phyloP scores from a whole-genome alignment of 441 rosid species.

The Gossypium aridum region DNA sequence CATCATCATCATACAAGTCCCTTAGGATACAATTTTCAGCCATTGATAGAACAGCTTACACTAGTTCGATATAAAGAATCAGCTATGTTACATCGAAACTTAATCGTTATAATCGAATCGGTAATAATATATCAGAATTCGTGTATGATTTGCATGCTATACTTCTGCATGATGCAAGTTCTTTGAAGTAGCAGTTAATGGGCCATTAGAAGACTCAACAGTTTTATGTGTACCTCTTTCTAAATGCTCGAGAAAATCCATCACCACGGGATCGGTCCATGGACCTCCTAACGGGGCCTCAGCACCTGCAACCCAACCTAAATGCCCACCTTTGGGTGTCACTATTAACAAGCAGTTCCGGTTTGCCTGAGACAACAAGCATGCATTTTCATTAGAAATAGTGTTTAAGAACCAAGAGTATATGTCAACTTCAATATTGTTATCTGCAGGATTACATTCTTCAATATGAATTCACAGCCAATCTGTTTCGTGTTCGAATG shows the following conservation, averaged over 20 bases:
- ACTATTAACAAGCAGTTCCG: constrained; percentile 70
- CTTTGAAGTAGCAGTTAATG: constrained; percentile 3
- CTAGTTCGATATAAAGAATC: not conserved
- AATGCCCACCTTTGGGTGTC: constrained; percentile 83
- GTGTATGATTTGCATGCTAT: constrained; percentile 7
- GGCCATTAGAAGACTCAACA: not conserved
- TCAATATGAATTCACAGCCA: not conserved
- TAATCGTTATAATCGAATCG: not conserved
- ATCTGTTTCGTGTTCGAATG: not conserved
- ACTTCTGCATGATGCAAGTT: constrained; percentile 9
- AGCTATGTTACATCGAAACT: not conserved
- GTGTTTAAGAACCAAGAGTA: not conserved
- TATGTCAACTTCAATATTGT: too few species aligned
- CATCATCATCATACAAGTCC: not conserved
- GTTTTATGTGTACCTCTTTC: constrained; percentile 29
- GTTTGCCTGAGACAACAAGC: constrained; percentile 39
- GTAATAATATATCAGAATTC: not conserved
- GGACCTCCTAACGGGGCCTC: constrained; percentile 76
- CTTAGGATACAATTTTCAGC: not conserved
- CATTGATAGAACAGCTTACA: not conserved
- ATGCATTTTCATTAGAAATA: not conserved
- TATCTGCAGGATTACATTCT: not conserved
- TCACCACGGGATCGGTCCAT: constrained; percentile 68
- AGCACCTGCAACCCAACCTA: constrained; percentile 86
- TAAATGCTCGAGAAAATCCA: constrained; percentile 71